Evolutionary conservation across 306 rosid species (phyloP).

Genomic region (Casuarina cunninghamiana): DNA sequence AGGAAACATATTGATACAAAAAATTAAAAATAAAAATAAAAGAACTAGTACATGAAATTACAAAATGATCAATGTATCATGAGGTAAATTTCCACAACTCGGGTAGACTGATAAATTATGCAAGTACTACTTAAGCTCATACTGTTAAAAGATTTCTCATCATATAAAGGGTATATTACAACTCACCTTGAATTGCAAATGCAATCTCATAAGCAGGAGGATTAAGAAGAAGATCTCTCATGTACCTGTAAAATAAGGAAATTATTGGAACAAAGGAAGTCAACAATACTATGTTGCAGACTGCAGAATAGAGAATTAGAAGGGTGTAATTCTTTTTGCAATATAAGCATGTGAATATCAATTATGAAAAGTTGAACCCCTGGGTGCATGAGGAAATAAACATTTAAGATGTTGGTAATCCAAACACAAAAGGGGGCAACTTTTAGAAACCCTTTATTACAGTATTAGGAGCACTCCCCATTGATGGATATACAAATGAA

Average conservation of each 20-base stretch:
- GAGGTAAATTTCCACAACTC: background rate
- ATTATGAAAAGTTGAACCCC: background rate
- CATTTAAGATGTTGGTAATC: background rate
- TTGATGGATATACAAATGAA: background rate
- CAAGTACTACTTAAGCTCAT: background rate
- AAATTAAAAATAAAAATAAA: background rate
- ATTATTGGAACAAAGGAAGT: constrained; percentile 7
- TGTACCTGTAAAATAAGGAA: constrained; percentile 49
- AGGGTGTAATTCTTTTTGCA: background rate
- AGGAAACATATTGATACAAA: background rate
- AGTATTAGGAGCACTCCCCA: background rate
- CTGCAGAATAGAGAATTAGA: background rate
- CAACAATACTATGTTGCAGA: background rate
- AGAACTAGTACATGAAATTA: background rate
- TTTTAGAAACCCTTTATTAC: background rate
- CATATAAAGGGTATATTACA: constrained; percentile 12
- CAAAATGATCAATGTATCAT: background rate
- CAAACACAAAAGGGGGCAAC: background rate
- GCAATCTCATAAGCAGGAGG: constrained; percentile 92
- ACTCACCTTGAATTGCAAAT: constrained; percentile 82
- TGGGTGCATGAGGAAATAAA: background rate
- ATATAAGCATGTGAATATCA: background rate
- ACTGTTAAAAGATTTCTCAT: constrained; percentile 6
- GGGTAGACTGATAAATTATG: background rate
- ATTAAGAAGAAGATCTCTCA: constrained; percentile 86